These are phyloP conservation scores for Phaeosphaeria sp. DNA, from an alignment of 2,329 filamentous ascomycete species.

Conservation along the genomic window DNA sequence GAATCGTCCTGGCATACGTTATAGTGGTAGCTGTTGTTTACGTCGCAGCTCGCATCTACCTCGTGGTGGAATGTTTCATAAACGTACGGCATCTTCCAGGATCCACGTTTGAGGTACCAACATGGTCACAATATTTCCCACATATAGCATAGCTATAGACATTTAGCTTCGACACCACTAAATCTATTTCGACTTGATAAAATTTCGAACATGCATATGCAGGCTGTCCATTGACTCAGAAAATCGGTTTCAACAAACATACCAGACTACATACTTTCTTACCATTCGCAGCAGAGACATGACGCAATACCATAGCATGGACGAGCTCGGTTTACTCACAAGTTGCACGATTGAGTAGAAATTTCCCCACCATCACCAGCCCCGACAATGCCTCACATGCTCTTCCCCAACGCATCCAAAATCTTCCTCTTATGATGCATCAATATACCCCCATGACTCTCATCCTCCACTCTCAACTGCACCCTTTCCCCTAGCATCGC, in stretches of 20 bases:
- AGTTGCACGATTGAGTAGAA: background rate
- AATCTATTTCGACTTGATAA: too few relatives aligned
- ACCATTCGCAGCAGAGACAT: too few relatives aligned
- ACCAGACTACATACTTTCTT: background rate
- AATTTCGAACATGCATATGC: too few relatives aligned
- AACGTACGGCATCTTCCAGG: slow-evolving; percentile 59
- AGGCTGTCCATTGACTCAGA: too few relatives aligned
- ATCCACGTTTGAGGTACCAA: slow-evolving; percentile 1
- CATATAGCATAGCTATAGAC: background rate
- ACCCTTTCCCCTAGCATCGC: slow-evolving; percentile 34
- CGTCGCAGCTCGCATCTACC: background rate
- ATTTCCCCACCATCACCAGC: background rate
- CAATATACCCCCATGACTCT: slow-evolving; percentile 36
- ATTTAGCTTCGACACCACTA: too few relatives aligned
- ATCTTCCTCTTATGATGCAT: slow-evolving; percentile 8
- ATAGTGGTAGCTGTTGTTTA: background rate
- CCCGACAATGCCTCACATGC: background rate
- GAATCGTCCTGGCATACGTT: background rate
- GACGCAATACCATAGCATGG: too few relatives aligned
- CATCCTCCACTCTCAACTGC: slow-evolving; percentile 37
- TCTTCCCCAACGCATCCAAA: slow-evolving; percentile 1
- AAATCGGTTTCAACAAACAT: background rate
- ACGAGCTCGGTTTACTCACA: too few relatives aligned
- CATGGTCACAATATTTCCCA: slow-evolving; percentile 1
- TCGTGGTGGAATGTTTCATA: slow-evolving; percentile 65